Base-by-base conservation (phyloP, 2,329 filamentous ascomycete species). In the Hypoxylon sp. region DNA sequence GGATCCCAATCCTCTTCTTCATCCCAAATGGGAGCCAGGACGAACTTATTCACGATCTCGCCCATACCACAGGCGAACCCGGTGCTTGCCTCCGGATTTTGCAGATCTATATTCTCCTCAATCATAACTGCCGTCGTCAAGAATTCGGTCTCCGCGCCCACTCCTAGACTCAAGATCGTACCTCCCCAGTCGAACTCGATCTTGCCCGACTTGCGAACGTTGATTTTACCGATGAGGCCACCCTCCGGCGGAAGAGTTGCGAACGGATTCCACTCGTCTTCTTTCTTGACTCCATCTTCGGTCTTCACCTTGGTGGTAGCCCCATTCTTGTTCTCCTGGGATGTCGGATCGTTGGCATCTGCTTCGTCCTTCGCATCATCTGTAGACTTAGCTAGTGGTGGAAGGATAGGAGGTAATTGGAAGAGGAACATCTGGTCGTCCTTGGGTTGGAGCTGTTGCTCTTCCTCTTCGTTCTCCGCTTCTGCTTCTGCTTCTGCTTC, bases 131-230 rank as follows among this genome's bases (percentile, higher is more conserved):
- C 87, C 42, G 86, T 87, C 10, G 86, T 88, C 66, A 89, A 72
- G 74, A 89, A 90, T 70, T 84, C 83, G 21, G 79, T 77, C 51
- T 81, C 78, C 27, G 85, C 83, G 57, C 84, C 85, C 11, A 85
- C 82, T 19, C 85, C 87, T 69, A 90, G 79, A 72, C 86, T 82
- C 62, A 90, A 81, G 37, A 79, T 82, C 67, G 83, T 84, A 27
- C 88, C 88, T 54, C 89, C 89, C 87, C 88, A 91, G 77, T 86
- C 85, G 32, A 91, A 79, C 77, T 90, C 87, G 2, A 89, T 85
- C 65, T 85, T 87, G 68, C 89, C 89, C 7, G 88, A 90, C 75
- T 86, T 85, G 66, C 87, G 86, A 48, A 91, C 86, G 61, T 86
- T 82, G 56, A 91, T 81, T 73, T 86, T 86, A 44, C 89, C 89